Evolutionary conservation across 2,329 filamentous ascomycete species (phyloP), one percentile per base, ranked within the genome.

Genomic region (Aspergillus jensenii): DNA sequence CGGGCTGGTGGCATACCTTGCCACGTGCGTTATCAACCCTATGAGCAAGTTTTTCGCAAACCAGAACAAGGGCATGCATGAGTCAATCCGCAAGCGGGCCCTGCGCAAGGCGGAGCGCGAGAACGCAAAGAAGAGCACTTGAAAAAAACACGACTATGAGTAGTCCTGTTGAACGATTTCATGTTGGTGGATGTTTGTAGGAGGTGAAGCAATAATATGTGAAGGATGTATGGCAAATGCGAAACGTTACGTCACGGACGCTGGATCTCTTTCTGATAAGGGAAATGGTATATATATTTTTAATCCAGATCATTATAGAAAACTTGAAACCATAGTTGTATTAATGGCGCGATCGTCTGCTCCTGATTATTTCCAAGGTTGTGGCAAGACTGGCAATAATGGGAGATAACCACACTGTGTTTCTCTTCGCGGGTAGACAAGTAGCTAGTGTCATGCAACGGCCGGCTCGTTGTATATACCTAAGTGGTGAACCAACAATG

Each of bases 61-160:
- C 12, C 76, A 84, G 67, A 91, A 90, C 69, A 82, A 79, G 73
- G 77, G 74, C 35, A 93, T 96, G 87, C 93, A 97, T 72, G 79
- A 89, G 68, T 87, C 88, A 59, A 96, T 97, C 61, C 87, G 93
- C 66, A 88, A 83, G 74, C 84, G 92, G 56, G 93, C 93, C 41
- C 78, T 97, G 71, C 88, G 84, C 72, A 97, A 96, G 83, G 88
- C 87, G 4, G 91, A 90, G 68, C 85, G 91, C 46, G 90, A 96
- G 84, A 90, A 90, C 78, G 75, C 69, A 35, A 78, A 79, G 72
- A 78, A 78, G 69, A 71, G 71, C 61, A 68, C 68, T 44, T 76
- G 63, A 69, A 21, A 12, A 8, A 33, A 48, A 17, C 1, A 0
- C 27, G 3, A 14, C 11, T 12, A 45, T 46, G 14, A 6, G 4